Conservation (phyloP, 2,329 filamentous ascomycete genomes). For the Ploettnerulaceae sp. region DNA sequence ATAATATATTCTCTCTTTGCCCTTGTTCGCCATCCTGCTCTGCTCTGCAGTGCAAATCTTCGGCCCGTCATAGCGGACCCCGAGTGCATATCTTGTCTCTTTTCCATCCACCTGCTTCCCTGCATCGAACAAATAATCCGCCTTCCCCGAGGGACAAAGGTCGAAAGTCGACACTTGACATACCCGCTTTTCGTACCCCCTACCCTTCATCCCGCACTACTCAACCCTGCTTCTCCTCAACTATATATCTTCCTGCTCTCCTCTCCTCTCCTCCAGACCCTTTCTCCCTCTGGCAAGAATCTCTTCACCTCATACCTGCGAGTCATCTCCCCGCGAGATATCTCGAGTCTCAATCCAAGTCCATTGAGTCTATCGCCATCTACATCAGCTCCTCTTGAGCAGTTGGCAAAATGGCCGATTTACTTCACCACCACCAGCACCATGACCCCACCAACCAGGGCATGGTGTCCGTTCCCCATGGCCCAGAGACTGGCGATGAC, state of each 20-base stretch:
- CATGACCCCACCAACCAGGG: conserved; percentile 28
- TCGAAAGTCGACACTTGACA: no score
- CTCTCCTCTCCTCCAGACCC: not conserved
- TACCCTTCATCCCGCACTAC: conserved; percentile 3
- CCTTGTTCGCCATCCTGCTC: no score
- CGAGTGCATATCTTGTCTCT: conserved; percentile 3
- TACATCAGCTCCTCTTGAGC: not conserved
- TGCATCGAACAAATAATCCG: not conserved
- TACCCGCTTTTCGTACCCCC: not conserved
- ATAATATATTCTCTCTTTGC: not conserved
- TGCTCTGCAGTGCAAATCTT: no score
- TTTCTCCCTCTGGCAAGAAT: not conserved
- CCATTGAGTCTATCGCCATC: not conserved
- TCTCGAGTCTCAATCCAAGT: not conserved
- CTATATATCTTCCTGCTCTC: not conserved
- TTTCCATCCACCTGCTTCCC: not conserved
- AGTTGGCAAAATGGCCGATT: conserved; percentile 23
- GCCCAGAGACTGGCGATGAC: conserved; percentile 33
- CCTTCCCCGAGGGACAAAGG: not conserved
- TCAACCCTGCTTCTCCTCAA: not conserved
- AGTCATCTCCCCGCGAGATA: not conserved
- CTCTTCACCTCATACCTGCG: not conserved
- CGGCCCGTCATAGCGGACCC: not conserved
- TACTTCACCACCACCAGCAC: conserved; percentile 24
- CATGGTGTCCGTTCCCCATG: conserved; percentile 30